phyloP scores from a whole-genome alignment of 192 early-diverging fungal species.

The Dimargaris cristalligena region DNA sequence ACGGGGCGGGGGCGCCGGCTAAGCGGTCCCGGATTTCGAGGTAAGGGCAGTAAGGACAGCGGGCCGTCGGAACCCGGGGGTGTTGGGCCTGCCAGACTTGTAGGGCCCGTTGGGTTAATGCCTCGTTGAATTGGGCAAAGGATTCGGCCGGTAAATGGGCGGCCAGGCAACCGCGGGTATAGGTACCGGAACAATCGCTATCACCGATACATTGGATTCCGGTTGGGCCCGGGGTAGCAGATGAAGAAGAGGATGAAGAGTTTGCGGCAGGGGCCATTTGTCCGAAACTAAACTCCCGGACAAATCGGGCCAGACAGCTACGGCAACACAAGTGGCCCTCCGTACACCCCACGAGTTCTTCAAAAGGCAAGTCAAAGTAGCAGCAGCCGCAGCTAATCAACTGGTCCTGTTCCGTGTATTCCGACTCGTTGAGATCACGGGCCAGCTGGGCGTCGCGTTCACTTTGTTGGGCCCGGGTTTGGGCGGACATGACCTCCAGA shows the following conservation, averaged over 20 bases:
- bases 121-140: not conserved
- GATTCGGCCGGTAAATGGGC: not conserved
- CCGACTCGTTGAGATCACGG: constrained; percentile 15
- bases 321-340: constrained; percentile 28
- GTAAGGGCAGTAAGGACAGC: no score
- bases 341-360: constrained; percentile 21
- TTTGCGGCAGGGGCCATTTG: no score
- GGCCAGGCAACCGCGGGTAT: not conserved
- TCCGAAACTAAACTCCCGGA: constrained; percentile 25
- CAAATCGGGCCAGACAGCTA: constrained; percentile 21
- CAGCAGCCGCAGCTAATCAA: constrained; percentile 30
- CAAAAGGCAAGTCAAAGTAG: constrained; percentile 27
- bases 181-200: not conserved
- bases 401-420: constrained; percentile 18
- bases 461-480: constrained; percentile 11
- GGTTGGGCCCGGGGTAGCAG: no score
- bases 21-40: no score
- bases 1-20: no score
- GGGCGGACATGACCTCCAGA: constrained; percentile 11
- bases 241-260: no score
- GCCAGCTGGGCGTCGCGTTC: constrained; percentile 18
- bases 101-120: not conserved
- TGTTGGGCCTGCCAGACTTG: not conserved
- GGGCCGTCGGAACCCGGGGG: not conserved
- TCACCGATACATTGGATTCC: not conserved